Percentiles rank a stretch among this genome's conserved stretches.
phyloP scores from a whole-genome alignment of 2,329 filamentous ascomycete species.

The Endoconidiophora polonica region DNA sequence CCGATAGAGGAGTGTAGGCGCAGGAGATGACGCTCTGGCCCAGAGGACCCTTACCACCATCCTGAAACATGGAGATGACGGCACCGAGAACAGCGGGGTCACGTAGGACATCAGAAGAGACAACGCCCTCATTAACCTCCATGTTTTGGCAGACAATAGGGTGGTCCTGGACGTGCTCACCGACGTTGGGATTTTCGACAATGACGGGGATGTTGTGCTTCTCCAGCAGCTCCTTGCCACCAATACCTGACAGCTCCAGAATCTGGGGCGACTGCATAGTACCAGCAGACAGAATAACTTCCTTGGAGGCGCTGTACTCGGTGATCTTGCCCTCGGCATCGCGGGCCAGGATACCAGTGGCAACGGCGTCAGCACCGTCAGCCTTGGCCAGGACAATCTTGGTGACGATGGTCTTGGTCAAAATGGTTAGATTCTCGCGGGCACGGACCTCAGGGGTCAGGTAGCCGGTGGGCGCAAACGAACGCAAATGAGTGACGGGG shows the following conservation, averaged over 20 bases:
- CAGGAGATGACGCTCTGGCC: conserved; percentile 24
- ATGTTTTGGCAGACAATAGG: conserved; percentile 21
- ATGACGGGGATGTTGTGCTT: conserved; percentile 28
- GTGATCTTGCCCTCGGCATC: conserved; percentile 6
- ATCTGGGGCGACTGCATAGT: conserved; percentile 34
- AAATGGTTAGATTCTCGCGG: conserved; percentile 17
- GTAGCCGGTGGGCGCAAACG: conserved; percentile 21
- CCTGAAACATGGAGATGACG: conserved; percentile 22
- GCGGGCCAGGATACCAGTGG: conserved; percentile 20
- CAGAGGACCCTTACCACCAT: conserved; percentile 20
- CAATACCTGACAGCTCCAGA: conserved; percentile 34
- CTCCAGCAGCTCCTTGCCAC: conserved; percentile 25
- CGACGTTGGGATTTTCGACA: conserved; percentile 37
- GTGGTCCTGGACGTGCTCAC: conserved; percentile 41
- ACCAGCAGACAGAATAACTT: conserved; percentile 36
- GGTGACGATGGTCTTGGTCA: conserved; percentile 21
- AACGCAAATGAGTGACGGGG: conserved; percentile 19
- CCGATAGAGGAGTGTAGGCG: conserved; percentile 22
- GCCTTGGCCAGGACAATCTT: conserved; percentile 19
- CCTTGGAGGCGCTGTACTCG: conserved; percentile 21
- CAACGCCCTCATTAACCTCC: conserved; percentile 23
- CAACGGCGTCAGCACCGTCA: conserved; percentile 17
- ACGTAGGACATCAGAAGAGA: conserved; percentile 19
- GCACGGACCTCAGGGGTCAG: conserved; percentile 19
- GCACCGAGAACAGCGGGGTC: conserved; percentile 20